Evolutionary conservation across 768 basidiomycete species (phyloP).

Genomic region (Phylloporus arenicola): DNA sequence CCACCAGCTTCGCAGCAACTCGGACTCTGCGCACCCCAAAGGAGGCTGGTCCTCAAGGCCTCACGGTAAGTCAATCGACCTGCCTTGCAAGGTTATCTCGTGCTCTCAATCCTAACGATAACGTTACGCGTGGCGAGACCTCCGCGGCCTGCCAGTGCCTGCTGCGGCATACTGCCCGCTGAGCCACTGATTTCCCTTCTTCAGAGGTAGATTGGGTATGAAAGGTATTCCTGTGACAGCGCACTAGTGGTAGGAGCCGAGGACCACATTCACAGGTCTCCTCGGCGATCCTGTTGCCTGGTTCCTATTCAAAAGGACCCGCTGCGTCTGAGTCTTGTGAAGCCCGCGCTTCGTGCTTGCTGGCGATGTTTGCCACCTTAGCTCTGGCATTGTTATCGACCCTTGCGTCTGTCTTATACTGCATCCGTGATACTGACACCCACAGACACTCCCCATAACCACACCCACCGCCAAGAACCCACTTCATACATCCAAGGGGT

Average conservation of each 20-base stretch:
- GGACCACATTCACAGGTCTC: slow-evolving; percentile 6
- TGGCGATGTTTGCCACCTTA: background rate
- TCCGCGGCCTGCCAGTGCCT: slow-evolving; percentile 6
- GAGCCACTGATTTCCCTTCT: slow-evolving; percentile 2
- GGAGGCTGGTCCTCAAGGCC: background rate
- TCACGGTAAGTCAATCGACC: slow-evolving; percentile 12
- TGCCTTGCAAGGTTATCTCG: background rate
- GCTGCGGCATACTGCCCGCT: slow-evolving; percentile 8
- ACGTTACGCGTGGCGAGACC: background rate
- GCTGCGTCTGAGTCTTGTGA: background rate
- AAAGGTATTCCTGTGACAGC: slow-evolving; percentile 1
- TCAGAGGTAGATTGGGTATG: slow-evolving; percentile 4
- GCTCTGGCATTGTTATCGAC: slow-evolving; percentile 5
- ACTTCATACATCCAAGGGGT: slow-evolving; percentile 29
- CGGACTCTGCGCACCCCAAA: slow-evolving; percentile 5
- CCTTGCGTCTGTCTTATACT: slow-evolving; percentile 9
- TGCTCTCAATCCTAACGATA: slow-evolving; percentile 5
- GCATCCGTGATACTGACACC: slow-evolving; percentile 10
- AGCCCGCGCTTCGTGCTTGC: background rate
- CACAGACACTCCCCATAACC: background rate
- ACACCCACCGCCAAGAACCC: slow-evolving; percentile 9
- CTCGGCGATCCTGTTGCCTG: slow-evolving; percentile 4
- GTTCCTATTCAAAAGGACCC: slow-evolving; percentile 16
- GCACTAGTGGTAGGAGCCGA: slow-evolving; percentile 6
- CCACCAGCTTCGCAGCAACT: slow-evolving; percentile 6